Percentiles rank a stretch among this genome's conserved stretches.
phyloP scores from a whole-genome alignment of 345 rosid genomes.

The Geranium rotundifolium region DNA sequence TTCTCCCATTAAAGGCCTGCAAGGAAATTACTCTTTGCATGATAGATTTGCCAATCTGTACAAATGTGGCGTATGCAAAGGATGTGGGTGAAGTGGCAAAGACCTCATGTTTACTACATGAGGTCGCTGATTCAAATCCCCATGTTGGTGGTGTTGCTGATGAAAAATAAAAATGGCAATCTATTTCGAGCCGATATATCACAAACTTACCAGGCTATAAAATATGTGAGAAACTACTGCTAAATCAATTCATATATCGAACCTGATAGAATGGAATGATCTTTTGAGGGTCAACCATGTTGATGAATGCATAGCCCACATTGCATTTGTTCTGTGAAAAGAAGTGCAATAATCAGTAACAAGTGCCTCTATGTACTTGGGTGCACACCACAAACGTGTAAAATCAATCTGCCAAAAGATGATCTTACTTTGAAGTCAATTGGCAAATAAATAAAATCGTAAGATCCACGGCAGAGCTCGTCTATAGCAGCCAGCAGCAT shows the following conservation, averaged over 20 bases:
- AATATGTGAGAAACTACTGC: background rate
- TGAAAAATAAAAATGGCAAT: no score
- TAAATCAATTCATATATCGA: slow-evolving; percentile 24
- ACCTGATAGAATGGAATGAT: slow-evolving; percentile 45
- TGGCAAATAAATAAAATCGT: slow-evolving; percentile 57
- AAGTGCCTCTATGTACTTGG: background rate
- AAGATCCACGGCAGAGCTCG: slow-evolving; percentile 47
- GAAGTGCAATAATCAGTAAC: slow-evolving; percentile 4
- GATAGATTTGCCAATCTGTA: slow-evolving; percentile 2
- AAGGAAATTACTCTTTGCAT: background rate
- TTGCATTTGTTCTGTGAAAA: slow-evolving; percentile 50
- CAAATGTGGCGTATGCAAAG: background rate
- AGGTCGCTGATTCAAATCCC: no score
- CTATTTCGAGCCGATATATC: no score
- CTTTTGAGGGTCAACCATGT: slow-evolving; percentile 46
- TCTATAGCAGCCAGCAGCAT: slow-evolving; percentile 71
- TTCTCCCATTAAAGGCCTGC: slow-evolving; percentile 67
- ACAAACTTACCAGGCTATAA: no score
- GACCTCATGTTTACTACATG: no score
- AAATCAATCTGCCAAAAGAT: no score
- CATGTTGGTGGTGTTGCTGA: no score
- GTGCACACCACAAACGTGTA: no score
- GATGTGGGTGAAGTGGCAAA: background rate
- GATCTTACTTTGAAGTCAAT: slow-evolving; percentile 60
- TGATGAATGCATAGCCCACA: slow-evolving; percentile 68